Base-by-base conservation (phyloP, 805 yeast genomes). In the Debaryomyces maramus region DNA sequence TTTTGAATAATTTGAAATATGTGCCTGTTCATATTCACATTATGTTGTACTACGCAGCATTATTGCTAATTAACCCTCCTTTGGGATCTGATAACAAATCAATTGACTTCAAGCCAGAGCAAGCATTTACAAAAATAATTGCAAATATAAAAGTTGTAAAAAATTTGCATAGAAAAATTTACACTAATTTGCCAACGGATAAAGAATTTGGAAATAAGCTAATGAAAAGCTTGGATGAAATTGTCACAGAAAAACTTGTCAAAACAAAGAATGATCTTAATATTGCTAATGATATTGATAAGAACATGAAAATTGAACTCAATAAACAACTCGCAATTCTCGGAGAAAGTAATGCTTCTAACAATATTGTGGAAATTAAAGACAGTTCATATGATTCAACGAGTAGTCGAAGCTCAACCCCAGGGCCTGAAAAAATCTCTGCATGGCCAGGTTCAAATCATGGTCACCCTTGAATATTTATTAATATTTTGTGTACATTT, bases 21-120 rank as follows among this genome's bases (percentile, higher is more conserved):
- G 83, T 81, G 15, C 89, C 89, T 0, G 76, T 81, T n/a, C 88
- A 83, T 54, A 78, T 83, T 29, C 86, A 81, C 53, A 72, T 83
- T 37, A 82, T 83, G 87, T 60, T 81, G 9, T 83, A 81, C 52
- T 82, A 81, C 48, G 84, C 88, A 2, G 81, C 83, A 0, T 57
- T 81, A 38, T 57, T 81, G 20, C 59, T 81, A 5, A 57, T 81
- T 27, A 73, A 75, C 41, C 77, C 81, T 2, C 78, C 77, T 0
- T 43, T 53, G 3, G 58, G 63, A 21, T 49, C 62, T 5, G 48
- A 44, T 24, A 45, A 60, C 28, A 52, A 51, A 10, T 47, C 51
- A 6, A 48, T 55, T 2, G 53, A 60, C 24, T 52, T 55, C 13
- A 56, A 55, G 11, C 58, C 52, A 2, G 53, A 47, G 7, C 52